Percentiles rank a stretch among this genome's conserved stretches.
These are phyloP conservation scores for Aspergillus felis DNA, from an alignment of 2,329 filamentous ascomycete genomes.

Conservation along the genomic window DNA sequence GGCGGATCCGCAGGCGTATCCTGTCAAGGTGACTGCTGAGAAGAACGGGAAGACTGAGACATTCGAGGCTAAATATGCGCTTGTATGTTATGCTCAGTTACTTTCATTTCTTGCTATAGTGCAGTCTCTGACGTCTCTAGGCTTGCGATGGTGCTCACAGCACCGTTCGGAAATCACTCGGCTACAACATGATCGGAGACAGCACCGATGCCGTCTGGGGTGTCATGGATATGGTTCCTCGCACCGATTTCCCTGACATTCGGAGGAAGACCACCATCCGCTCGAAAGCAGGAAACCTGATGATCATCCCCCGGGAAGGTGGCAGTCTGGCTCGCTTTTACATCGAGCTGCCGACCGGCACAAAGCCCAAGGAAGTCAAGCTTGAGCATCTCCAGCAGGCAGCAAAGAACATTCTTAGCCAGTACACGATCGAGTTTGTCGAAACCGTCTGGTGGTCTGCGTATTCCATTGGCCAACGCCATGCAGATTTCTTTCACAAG, in stretches of 20 bases:
- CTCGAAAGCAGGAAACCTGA: conserved; percentile 42
- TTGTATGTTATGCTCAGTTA: conserved; percentile 39
- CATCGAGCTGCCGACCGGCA: conserved; percentile 53
- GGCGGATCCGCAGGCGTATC: conserved; percentile 38
- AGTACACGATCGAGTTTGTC: conserved; percentile 52
- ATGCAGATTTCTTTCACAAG: conserved; percentile 66
- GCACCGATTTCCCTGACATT: conserved; percentile 50
- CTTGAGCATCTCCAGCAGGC: conserved; percentile 52
- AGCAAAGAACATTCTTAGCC: conserved; percentile 51
- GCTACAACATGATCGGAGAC: conserved; percentile 57
- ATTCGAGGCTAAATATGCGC: conserved; percentile 49
- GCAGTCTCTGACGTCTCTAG: conserved; percentile 15
- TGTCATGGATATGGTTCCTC: conserved; percentile 51
- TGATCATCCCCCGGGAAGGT: conserved; percentile 54
- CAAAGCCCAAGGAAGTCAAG: conserved; percentile 49
- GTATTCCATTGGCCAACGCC: conserved; percentile 67
- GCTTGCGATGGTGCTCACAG: conserved; percentile 49
- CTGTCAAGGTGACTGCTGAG: conserved; percentile 43
- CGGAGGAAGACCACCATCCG: conserved; percentile 49
- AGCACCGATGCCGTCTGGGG: conserved; percentile 57
- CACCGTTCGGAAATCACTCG: conserved; percentile 36
- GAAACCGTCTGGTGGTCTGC: conserved; percentile 66
- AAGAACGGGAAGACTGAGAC: conserved; percentile 39
- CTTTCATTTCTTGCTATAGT: background rate
- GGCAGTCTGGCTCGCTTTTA: conserved; percentile 59